phyloP scores from a whole-genome alignment of 805 yeast species.

The Tetrapisispora arboricola region DNA sequence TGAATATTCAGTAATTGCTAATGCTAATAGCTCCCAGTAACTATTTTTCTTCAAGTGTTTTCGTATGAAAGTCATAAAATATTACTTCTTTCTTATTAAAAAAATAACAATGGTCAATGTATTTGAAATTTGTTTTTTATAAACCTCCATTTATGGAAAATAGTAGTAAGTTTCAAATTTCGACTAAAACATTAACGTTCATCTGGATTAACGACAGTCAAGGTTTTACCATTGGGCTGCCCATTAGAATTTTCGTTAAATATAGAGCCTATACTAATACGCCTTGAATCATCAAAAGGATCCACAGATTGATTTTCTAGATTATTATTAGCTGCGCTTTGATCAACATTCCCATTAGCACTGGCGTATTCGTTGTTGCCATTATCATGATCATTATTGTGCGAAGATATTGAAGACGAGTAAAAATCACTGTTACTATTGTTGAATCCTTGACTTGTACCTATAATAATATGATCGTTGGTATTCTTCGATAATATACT shows the following conservation, averaged over 20 bases:
- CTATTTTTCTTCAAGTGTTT: too few relatives aligned
- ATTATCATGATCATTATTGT: constrained; percentile 12
- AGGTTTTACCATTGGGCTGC: constrained; percentile 50
- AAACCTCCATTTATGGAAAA: too few relatives aligned
- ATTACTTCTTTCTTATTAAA: too few relatives aligned
- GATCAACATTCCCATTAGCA: neutral
- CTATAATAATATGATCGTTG: neutral
- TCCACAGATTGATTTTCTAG: constrained; percentile 23
- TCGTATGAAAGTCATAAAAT: too few relatives aligned
- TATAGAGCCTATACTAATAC: constrained; percentile 75
- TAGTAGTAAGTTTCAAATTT: too few relatives aligned
- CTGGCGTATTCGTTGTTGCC: neutral
- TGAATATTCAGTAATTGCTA: too few relatives aligned
- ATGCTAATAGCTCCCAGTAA: too few relatives aligned
- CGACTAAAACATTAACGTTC: constrained; percentile 23
- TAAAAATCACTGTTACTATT: constrained; percentile 24
- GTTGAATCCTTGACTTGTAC: neutral
- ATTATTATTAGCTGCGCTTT: constrained; percentile 1
- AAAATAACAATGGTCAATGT: too few relatives aligned
- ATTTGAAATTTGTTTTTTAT: too few relatives aligned
- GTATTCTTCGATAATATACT: constrained; percentile 2
- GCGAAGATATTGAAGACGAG: constrained; percentile 10
- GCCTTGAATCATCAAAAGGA: constrained; percentile 70
- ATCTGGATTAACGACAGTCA: constrained; percentile 87
- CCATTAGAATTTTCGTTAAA: constrained; percentile 70